A percentile compares a stretch with the other conserved stretches of the same genome.
Conservation (phyloP, 805 yeast species). For the Isabelozyma rhagii region DNA sequence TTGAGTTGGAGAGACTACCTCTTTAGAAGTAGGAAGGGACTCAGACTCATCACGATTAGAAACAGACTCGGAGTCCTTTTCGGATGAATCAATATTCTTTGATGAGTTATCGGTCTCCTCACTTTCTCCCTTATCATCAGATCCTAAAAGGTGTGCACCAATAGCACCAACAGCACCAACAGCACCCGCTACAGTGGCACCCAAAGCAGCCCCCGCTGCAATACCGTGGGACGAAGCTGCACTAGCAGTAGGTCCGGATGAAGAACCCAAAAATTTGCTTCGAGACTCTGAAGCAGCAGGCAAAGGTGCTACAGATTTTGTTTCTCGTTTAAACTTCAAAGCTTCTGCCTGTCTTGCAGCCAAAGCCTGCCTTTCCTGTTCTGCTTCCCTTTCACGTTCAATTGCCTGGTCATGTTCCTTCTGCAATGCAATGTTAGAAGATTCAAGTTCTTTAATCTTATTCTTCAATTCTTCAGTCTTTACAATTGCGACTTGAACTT, state of each 20-base stretch:
- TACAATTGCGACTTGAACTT: conserved; percentile 60
- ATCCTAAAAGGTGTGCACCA: conserved; percentile 1
- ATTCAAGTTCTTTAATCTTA: conserved; percentile 24
- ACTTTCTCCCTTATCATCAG: not conserved
- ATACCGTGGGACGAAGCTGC: conserved; percentile 12
- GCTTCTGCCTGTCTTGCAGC: conserved; percentile 9
- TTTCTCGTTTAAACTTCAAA: conserved; percentile 11
- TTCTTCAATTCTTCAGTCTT: conserved; percentile 38
- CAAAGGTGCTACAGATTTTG: not conserved
- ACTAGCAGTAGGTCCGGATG: not conserved
- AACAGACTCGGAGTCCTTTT: not conserved
- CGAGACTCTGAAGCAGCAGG: not conserved
- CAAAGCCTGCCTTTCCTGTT: conserved; percentile 9
- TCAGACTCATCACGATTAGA: not conserved
- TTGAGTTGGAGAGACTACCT: not conserved
- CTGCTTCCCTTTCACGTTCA: conserved; percentile 11
- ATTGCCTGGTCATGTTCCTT: conserved; percentile 16
- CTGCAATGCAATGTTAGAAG: conserved; percentile 17
- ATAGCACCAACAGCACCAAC: conserved; percentile 8
- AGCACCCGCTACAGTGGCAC: conserved; percentile 13
- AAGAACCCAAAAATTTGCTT: not conserved
- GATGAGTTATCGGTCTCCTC: conserved; percentile 3
- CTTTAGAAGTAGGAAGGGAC: not conserved
- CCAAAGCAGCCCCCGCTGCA: conserved; percentile 17
- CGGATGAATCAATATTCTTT: conserved; percentile 4